phyloP scores from a whole-genome alignment of 139 green algal genomes.

The Closterium sp. region DNA sequence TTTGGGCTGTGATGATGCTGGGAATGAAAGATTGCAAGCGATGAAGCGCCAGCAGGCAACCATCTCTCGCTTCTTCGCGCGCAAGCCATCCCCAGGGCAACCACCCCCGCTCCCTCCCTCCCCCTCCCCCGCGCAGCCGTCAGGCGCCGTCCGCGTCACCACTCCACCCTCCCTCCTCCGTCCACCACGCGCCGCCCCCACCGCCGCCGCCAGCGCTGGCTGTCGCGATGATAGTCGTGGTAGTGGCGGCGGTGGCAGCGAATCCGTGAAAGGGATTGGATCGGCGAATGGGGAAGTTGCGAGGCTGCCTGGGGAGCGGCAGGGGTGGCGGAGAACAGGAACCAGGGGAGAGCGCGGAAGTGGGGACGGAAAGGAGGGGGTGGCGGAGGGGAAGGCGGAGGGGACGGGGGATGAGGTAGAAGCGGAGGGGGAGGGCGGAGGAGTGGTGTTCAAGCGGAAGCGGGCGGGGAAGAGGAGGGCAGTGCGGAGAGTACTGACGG shows the following conservation, averaged over 20 bases:
- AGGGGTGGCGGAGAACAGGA: not conserved
- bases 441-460: not conserved
- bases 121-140: no score
- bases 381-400: not conserved
- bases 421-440: not conserved
- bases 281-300: not conserved
- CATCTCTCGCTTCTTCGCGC: conserved; percentile 9
- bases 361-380: not conserved
- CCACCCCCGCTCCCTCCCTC: not conserved
- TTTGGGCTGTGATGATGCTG: no score
- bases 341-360: not conserved
- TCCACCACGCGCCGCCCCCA: no score
- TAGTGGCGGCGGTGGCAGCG: not conserved
- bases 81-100: not conserved
- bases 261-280: not conserved
- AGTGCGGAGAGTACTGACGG: not conserved
- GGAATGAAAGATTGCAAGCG: no score
- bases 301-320: not conserved
- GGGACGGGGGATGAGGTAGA: not conserved
- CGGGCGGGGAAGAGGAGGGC: not conserved
- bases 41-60: conserved; percentile 3
- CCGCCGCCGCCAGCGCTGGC: no score
- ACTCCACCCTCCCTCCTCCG: not conserved
- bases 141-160: not conserved
- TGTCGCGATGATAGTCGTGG: no score